phyloP scores from a whole-genome alignment of 148 eudicot species.

The Rhododendron mucronatum region DNA sequence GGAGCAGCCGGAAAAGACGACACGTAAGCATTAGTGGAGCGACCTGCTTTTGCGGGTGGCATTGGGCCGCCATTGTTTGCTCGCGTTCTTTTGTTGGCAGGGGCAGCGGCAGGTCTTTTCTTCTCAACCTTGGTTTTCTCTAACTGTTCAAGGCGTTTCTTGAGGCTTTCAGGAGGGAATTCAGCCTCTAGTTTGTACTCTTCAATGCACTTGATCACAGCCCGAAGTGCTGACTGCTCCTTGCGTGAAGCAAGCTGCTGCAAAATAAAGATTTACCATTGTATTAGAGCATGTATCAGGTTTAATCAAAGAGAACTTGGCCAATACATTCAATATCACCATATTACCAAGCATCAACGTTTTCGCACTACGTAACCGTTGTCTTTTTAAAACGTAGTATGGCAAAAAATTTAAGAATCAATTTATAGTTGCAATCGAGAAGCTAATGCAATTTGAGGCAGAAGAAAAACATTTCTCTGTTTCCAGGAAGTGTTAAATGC shows the following conservation, averaged over 20 bases:
- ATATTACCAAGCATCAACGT: neutral
- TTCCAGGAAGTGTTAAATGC: neutral
- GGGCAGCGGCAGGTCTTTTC: slow-evolving; percentile 66
- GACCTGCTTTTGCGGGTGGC: slow-evolving; percentile 99
- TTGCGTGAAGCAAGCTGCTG: slow-evolving; percentile 92
- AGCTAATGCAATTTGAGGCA: neutral
- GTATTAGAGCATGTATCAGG: neutral
- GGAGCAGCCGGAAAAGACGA: slow-evolving; percentile 94
- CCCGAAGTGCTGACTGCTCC: slow-evolving; percentile 95
- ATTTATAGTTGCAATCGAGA: neutral
- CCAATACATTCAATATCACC: neutral
- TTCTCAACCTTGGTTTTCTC: slow-evolving; percentile 86
- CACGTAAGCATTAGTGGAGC: slow-evolving; percentile 83
- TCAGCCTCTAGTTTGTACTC: slow-evolving; percentile 88
- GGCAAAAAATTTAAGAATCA: neutral
- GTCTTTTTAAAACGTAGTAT: neutral
- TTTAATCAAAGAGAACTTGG: neutral
- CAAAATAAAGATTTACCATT: neutral
- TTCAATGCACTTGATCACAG: slow-evolving; percentile 95
- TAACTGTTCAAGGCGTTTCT: slow-evolving; percentile 84
- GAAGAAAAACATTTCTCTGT: neutral
- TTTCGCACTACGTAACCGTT: neutral
- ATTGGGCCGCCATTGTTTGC: slow-evolving; percentile 84
- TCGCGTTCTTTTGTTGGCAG: slow-evolving; percentile 87
- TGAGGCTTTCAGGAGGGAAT: slow-evolving; percentile 78